phyloP scores from a whole-genome alignment of 345 rosid genomes.

The Lepidium didymum region DNA sequence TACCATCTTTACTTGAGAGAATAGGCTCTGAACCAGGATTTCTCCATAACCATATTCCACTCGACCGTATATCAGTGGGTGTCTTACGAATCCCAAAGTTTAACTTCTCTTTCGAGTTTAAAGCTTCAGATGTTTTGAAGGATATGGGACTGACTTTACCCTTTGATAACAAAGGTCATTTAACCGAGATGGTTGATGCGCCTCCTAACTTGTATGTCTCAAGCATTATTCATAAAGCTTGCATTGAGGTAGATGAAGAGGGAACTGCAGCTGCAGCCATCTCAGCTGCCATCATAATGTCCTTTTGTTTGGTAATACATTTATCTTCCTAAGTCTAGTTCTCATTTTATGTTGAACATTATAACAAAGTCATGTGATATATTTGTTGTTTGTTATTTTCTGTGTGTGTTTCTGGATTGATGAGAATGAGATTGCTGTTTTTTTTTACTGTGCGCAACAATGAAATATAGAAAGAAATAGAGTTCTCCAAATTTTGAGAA shows the following conservation, averaged over 20 bases:
- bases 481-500: too few species aligned
- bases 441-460: too few species aligned
- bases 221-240: conserved; percentile 41
- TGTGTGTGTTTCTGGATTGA: too few species aligned
- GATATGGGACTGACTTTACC: conserved; percentile 45
- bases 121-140: conserved; percentile 36
- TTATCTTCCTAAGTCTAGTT: too few species aligned
- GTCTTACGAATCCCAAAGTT: conserved; percentile 49
- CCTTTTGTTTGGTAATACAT: background rate
- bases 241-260: conserved; percentile 55
- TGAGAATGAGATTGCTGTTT: too few species aligned
- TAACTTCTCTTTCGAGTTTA: conserved; percentile 39
- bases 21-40: conserved; percentile 36
- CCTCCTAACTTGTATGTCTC: conserved; percentile 32
- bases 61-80: conserved; percentile 18
- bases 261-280: conserved; percentile 61
- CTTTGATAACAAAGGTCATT: conserved; percentile 34
- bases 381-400: too few species aligned
- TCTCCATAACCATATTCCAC: conserved; percentile 42
- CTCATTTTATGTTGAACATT: too few species aligned
- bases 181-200: conserved; percentile 48
- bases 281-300: conserved; percentile 20
- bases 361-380: too few species aligned
- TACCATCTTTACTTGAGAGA: conserved; percentile 40
- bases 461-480: too few species aligned